phyloP scores from a whole-genome alignment of 169 alveolate species.

The Plasmodium gaboni region DNA sequence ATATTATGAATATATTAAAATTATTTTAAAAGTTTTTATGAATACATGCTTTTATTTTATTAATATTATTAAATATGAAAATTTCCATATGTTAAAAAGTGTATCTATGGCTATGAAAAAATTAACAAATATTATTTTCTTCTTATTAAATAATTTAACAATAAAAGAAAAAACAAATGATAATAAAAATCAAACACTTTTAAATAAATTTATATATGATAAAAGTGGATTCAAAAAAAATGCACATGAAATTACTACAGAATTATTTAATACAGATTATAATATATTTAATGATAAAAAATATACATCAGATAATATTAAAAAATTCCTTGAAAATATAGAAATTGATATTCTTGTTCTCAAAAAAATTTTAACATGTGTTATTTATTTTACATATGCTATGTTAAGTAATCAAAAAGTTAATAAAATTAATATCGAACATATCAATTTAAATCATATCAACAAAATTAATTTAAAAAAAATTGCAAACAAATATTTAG shows the following conservation, averaged over 20 bases:
- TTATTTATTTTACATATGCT: slow-evolving; percentile 66
- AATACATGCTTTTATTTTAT: slow-evolving; percentile 58
- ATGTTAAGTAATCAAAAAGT: slow-evolving; percentile 62
- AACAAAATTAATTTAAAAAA: slow-evolving; percentile 45
- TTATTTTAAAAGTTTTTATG: slow-evolving; percentile 54
- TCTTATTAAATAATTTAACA: slow-evolving; percentile 28
- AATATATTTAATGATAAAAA: slow-evolving; percentile 15
- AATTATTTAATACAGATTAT: slow-evolving; percentile 40
- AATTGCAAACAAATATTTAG: slow-evolving; percentile 35
- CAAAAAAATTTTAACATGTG: slow-evolving; percentile 59
- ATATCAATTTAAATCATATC: slow-evolving; percentile 52
- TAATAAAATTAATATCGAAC: slow-evolving; percentile 49
- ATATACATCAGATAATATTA: slow-evolving; percentile 6
- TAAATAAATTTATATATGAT: not conserved
- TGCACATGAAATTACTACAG: slow-evolving; percentile 50
- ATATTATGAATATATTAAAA: slow-evolving; percentile 59
- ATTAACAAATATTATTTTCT: slow-evolving; percentile 39
- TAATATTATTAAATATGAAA: slow-evolving; percentile 52
- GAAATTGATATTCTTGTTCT: slow-evolving; percentile 64
- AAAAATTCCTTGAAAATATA: slow-evolving; percentile 46
- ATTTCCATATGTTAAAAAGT: slow-evolving; percentile 45
- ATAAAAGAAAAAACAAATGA: slow-evolving; percentile 35
- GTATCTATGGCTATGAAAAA: slow-evolving; percentile 70
- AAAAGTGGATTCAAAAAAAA: slow-evolving; percentile 11
- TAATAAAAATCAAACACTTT: not conserved